Percentiles rank a stretch among this genome's conserved stretches.
These are phyloP conservation scores for Cytospora chrysosperma DNA, from an alignment of 2,329 filamentous ascomycete species.

Conservation along the genomic window DNA sequence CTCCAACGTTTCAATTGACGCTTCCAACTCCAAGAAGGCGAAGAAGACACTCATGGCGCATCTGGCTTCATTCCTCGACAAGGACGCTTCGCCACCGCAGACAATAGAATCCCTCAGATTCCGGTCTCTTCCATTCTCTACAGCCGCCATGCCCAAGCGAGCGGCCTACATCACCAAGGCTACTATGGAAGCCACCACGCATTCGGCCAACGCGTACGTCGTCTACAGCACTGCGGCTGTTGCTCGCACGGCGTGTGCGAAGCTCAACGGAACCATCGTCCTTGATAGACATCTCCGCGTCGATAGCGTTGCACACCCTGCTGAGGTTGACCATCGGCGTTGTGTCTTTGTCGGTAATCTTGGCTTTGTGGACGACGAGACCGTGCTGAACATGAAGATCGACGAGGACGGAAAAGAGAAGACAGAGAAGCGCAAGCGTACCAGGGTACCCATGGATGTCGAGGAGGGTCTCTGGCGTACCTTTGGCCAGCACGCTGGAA, in stretches of 20 bases:
- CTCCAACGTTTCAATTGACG: constrained; percentile 81
- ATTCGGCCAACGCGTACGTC: constrained; percentile 90
- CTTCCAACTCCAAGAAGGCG: constrained; percentile 77
- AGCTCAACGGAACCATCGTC: constrained; percentile 80
- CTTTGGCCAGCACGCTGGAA: constrained; percentile 70
- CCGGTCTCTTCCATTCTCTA: constrained; percentile 84
- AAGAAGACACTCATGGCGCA: constrained; percentile 77
- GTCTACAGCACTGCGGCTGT: constrained; percentile 78
- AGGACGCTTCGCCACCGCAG: constrained; percentile 53
- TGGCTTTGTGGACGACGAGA: constrained; percentile 93
- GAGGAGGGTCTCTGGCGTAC: constrained; percentile 91
- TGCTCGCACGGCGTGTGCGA: constrained; percentile 71
- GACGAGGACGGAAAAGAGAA: constrained; percentile 68
- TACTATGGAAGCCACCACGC: constrained; percentile 86
- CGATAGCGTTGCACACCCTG: constrained; percentile 86
- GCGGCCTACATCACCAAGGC: constrained; percentile 92
- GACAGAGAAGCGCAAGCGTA: constrained; percentile 59
- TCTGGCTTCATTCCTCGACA: constrained; percentile 70
- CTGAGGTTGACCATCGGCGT: constrained; percentile 76
- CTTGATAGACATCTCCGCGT: constrained; percentile 87
- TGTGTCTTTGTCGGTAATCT: constrained; percentile 97
- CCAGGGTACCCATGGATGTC: constrained; percentile 74
- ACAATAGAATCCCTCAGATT: constrained; percentile 91
- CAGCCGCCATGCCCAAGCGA: constrained; percentile 77
- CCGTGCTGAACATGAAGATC: constrained; percentile 62